Percentiles rank a stretch among this genome's conserved stretches.
phyloP scores from a whole-genome alignment of 2,329 filamentous ascomycete species.

The Sphaerulina musiva region DNA sequence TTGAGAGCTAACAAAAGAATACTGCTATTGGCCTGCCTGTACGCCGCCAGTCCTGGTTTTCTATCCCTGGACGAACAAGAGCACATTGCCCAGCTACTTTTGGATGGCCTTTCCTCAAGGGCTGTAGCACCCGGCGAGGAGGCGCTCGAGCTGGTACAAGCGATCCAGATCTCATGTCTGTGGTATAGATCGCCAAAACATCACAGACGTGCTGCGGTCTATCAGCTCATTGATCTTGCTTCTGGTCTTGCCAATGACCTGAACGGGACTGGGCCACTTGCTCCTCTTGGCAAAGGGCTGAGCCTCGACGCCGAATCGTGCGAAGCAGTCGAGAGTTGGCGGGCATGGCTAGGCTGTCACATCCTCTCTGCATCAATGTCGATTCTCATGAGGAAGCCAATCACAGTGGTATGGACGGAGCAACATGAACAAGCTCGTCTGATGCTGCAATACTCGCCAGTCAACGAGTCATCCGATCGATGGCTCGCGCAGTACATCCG shows the following conservation, averaged over 20 bases:
- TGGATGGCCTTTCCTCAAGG: conserved; percentile 63
- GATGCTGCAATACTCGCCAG: conserved; percentile 18
- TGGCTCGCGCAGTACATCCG: conserved; percentile 25
- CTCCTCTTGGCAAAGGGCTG: no score
- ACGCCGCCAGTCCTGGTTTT: conserved; percentile 45
- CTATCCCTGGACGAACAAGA: conserved; percentile 52
- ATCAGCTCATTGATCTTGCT: no score
- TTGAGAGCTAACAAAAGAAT: conserved; percentile 36
- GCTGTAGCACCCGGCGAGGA: conserved; percentile 69
- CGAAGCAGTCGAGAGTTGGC: no score
- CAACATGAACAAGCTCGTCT: conserved; percentile 23
- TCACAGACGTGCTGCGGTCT: no score
- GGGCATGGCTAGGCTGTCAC: no score
- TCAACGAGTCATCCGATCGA: conserved; percentile 14
- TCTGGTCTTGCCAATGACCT: no score
- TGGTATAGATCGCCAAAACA: no score
- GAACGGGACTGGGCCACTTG: no score
- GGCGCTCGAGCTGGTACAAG: conserved; percentile 67
- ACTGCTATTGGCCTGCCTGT: conserved; percentile 53
- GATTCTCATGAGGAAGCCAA: no score
- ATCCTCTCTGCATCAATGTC: no score
- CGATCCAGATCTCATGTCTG: no score
- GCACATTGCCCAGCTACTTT: conserved; percentile 59
- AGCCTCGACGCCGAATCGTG: no score
- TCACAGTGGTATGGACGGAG: conserved; percentile 43